Percentiles rank a stretch among this genome's conserved stretches.
Conservation (phyloP, 1,284 basidiomycete species). For the Kwoniella shivajii region DNA sequence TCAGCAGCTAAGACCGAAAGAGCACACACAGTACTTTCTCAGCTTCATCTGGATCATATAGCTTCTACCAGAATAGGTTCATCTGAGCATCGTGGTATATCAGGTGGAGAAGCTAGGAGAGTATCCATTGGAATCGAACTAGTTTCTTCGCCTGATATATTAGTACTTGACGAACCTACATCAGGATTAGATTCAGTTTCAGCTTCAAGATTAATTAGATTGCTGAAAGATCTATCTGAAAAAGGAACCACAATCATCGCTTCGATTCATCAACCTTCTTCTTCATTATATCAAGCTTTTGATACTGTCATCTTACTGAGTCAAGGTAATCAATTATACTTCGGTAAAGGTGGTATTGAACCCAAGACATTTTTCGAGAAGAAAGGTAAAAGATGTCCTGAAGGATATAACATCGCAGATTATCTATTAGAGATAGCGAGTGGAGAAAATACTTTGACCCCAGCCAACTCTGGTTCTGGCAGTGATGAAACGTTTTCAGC, state of each 20-base stretch:
- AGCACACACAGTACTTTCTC: constrained; percentile 68
- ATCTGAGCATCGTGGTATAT: constrained; percentile 64
- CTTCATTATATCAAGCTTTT: constrained; percentile 80
- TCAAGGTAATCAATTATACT: constrained; percentile 76
- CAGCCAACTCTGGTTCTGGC: background rate
- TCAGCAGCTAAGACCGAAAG: constrained; percentile 67
- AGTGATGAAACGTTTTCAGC: background rate
- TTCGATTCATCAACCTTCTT: constrained; percentile 82
- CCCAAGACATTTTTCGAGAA: constrained; percentile 67
- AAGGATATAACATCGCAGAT: constrained; percentile 86
- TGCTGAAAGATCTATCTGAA: constrained; percentile 73
- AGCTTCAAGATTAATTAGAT: constrained; percentile 72
- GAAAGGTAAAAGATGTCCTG: constrained; percentile 59
- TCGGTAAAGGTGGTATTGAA: constrained; percentile 68
- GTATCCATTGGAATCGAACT: constrained; percentile 68
- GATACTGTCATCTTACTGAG: constrained; percentile 77
- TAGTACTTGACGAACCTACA: constrained; percentile 69
- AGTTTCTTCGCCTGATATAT: constrained; percentile 64
- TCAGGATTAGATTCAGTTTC: constrained; percentile 81
- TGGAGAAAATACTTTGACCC: constrained; percentile 50
- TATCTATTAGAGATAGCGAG: constrained; percentile 82
- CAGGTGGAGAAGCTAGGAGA: constrained; percentile 73
- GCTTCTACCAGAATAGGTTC: constrained; percentile 75
- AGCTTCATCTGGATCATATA: constrained; percentile 71
- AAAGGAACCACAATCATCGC: constrained; percentile 72